Evolutionary conservation across 768 basidiomycete genomes (phyloP).

Genomic region (Boletus rex-veris): DNA sequence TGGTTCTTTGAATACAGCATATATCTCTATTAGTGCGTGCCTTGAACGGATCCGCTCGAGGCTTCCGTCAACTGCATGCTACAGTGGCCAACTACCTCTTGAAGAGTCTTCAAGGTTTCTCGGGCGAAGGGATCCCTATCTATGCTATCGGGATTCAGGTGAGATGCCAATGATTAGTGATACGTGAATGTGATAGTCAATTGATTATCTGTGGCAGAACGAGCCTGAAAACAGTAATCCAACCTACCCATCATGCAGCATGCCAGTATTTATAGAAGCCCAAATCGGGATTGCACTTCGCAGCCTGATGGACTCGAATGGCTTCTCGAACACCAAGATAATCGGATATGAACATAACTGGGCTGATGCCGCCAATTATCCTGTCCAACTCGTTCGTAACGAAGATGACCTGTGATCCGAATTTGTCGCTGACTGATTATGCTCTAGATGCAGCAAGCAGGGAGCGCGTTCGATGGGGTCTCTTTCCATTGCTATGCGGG

Average conservation of each 20-base stretch:
- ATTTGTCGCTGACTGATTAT: neutral
- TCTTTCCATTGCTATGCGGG: conserved; percentile 74
- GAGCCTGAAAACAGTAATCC: conserved; percentile 54
- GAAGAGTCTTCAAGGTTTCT: conserved; percentile 69
- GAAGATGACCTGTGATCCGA: neutral
- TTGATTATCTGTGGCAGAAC: conserved; percentile 36
- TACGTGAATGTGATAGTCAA: neutral
- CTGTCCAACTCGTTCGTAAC: conserved; percentile 47
- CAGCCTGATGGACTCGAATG: conserved; percentile 58
- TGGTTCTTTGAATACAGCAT: conserved; percentile 51
- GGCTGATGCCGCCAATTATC: conserved; percentile 61
- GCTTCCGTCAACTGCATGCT: neutral
- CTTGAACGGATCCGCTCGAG: neutral
- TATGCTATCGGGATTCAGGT: conserved; percentile 64
- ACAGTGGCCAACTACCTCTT: conserved; percentile 71
- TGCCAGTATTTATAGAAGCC: conserved; percentile 55
- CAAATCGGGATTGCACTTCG: conserved; percentile 55
- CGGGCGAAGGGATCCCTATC: conserved; percentile 52
- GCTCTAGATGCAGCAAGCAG: conserved; percentile 51
- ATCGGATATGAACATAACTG: conserved; percentile 77
- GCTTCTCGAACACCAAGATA: conserved; percentile 55
- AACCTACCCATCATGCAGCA: conserved; percentile 63
- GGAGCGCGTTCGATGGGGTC: conserved; percentile 57
- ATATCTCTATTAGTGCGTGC: conserved; percentile 46
- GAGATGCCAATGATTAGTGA: neutral